A percentile compares a stretch with the other conserved stretches of the same genome.
These are phyloP conservation scores for Prunus padus DNA, from an alignment of 306 rosid species.

Conservation along the genomic window DNA sequence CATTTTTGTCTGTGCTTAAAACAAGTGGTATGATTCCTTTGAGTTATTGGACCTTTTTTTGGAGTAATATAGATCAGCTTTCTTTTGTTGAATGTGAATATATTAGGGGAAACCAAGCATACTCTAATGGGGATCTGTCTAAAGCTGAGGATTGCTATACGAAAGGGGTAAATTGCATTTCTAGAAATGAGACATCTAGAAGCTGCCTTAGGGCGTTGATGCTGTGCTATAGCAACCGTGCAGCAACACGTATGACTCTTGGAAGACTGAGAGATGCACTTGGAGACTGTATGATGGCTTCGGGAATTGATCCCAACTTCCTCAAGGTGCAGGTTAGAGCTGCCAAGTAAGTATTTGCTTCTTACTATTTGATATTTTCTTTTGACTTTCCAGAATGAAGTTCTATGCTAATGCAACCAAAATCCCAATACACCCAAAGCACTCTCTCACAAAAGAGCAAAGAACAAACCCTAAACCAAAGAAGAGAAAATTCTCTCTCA, in stretches of 20 bases:
- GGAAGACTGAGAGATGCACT: constrained; percentile 89
- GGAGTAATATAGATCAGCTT: constrained; percentile 13
- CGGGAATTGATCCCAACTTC: constrained; percentile 77
- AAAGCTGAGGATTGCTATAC: constrained; percentile 85
- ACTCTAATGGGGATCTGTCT: constrained; percentile 72
- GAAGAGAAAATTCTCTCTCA: too few species aligned
- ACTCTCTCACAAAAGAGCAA: too few species aligned
- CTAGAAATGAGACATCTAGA: constrained; percentile 58
- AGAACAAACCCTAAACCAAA: too few species aligned
- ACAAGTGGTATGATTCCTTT: not conserved
- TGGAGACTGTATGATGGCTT: constrained; percentile 76
- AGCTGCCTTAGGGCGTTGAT: constrained; percentile 84
- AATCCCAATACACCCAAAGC: too few species aligned
- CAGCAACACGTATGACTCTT: constrained; percentile 92
- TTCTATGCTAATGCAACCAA: constrained; percentile 15
- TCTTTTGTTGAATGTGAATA: constrained; percentile 21
- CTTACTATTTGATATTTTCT: constrained; percentile 12
- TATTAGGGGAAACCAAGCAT: constrained; percentile 94
- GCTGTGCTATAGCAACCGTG: constrained; percentile 96
- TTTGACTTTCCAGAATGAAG: constrained; percentile 11
- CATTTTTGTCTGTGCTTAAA: not conserved
- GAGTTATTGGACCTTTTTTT: not conserved
- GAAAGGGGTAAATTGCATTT: constrained; percentile 63
- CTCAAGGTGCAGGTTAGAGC: constrained; percentile 89
- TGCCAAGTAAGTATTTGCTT: constrained; percentile 73